Base-by-base conservation (phyloP, 352 stramenopile genomes). In the Plasmopara halstedii region DNA sequence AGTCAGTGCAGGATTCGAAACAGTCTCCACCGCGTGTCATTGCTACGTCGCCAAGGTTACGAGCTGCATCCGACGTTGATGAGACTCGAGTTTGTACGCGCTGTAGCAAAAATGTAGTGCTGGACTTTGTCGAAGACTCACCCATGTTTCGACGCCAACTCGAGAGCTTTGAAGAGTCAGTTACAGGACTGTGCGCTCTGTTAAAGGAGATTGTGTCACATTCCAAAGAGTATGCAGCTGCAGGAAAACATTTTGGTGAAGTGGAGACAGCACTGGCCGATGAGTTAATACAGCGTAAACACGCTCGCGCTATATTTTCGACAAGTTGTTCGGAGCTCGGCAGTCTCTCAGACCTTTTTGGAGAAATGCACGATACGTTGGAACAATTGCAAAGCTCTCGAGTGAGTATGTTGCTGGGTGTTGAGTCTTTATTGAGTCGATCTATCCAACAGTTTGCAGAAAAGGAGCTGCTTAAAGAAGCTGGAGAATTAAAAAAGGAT, bases 51-150 rank as follows among this genome's bases (percentile, higher is more conserved):
- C 53, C 50, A 25, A 10, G 36, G 19, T 23, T 44, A 35, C 53
- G 41, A 29, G 27, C 39, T 7, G 6, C 23, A 4, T 51, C 34
- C 0, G 57, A 62, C 22, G 42, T 23, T 4, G 46, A 66, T 18
- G 46, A 64, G 7, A 26, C 23, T 8, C 22, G 27, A 2, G 23
- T 58, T 8, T 23, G 48, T 50, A 85, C 34, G 53, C 66, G 42
- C 49, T 59, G 1, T 47, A 66, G 82, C 18, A 83, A 85, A 43
- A 87, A 91, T 46, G 70, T 94, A 29, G 80, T 86, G 46, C 64
- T 94, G 25, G 77, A 94, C 58, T 94, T 83, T 54, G 76, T 87
- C 6, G 75, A 86, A 38, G 83, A 94, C 58, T 94, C 83, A 44
- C 83, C 83, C 35, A 89, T 89, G 78, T 94, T 91, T 48, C 63